Evolutionary conservation across 805 yeast genomes (phyloP).

Genomic region (Saccharomycopsis olivae): DNA sequence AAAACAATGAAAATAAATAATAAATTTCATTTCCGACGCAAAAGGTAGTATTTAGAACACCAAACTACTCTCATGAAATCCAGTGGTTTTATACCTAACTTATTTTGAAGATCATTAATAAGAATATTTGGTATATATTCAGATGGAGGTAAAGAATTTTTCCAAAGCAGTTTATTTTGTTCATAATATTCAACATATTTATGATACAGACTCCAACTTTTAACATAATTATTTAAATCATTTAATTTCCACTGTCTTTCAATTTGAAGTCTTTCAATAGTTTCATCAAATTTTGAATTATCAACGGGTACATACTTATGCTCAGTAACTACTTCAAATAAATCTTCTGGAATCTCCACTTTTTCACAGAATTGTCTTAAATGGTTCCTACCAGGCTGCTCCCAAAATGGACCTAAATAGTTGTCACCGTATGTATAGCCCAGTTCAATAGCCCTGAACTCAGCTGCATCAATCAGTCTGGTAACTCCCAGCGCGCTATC

Average conservation of each 20-base stretch:
- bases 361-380: slow-evolving; percentile 36
- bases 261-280: slow-evolving; percentile 21
- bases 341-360: slow-evolving; percentile 31
- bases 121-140: too few relatives aligned
- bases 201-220: slow-evolving; percentile 67
- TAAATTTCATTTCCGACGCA: background rate
- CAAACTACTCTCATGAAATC: slow-evolving; percentile 36
- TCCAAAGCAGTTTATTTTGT: background rate
- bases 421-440: slow-evolving; percentile 37
- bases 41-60: slow-evolving; percentile 44
- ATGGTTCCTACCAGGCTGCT: slow-evolving; percentile 64
- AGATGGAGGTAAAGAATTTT: background rate
- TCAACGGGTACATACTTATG: slow-evolving; percentile 24
- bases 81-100: slow-evolving; percentile 36
- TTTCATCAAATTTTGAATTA: background rate
- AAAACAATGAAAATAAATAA: too few relatives aligned
- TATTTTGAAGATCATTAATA: background rate
- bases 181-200: slow-evolving; percentile 31
- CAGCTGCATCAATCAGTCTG: slow-evolving; percentile 14
- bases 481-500: slow-evolving; percentile 31
- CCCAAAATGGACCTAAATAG: slow-evolving; percentile 66
- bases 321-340: slow-evolving; percentile 32
- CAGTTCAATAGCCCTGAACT: slow-evolving; percentile 35
- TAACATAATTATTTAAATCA: slow-evolving; percentile 40
- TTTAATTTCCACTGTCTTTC: slow-evolving; percentile 32